Evolutionary conservation across 768 basidiomycete genomes (phyloP), one percentile per base, ranked within the genome.

Genomic region (Lactarius evosmus): DNA sequence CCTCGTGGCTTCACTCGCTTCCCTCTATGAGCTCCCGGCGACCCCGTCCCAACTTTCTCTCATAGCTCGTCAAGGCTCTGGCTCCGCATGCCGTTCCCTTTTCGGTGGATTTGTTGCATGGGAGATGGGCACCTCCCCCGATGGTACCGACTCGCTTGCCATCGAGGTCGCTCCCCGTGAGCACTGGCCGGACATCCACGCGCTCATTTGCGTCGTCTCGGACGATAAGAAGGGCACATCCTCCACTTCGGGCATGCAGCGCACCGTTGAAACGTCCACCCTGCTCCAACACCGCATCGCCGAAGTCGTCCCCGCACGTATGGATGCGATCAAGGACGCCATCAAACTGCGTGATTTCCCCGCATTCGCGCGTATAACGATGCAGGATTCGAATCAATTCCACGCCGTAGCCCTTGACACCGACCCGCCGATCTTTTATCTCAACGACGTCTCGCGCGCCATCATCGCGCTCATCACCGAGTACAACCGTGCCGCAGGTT

Each of bases 311-410:
- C 95, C 95, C 2, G 79, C 80, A 32, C 85, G 95, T 65, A 98
- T 99, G 95, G 75, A 75, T 7, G 81, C 73, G 36, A 98, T 98
- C 73, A 81, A 80, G n/a, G 72, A 80, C 9, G 96, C 97, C 25
- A 98, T 99, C 76, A 72, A 75, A 53, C 78, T 73, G 1, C 83
- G 80, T 68, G 91, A 98, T 76, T 99, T 99, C 74, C 86, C 94
- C 70, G 68, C 84, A 0, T 99, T 99, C 69, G 97, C 95, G 0
- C 77, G 78, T 65, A 84, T 98, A 74, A 99, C 97, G 25, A 99
- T 98, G 94, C 85, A 84, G 55, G 97, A 99, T 74, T 96, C 94
- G 57, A 99, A 99, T 78, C 90, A 93, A 78, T 99, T 99, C 85
- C 97, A 99, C 73, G 95, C 97, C 30, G 93, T 98, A 68, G 91